These are phyloP conservation scores for Plasmodium malariae DNA, from an alignment of 169 alveolate species.

Conservation along the genomic window DNA sequence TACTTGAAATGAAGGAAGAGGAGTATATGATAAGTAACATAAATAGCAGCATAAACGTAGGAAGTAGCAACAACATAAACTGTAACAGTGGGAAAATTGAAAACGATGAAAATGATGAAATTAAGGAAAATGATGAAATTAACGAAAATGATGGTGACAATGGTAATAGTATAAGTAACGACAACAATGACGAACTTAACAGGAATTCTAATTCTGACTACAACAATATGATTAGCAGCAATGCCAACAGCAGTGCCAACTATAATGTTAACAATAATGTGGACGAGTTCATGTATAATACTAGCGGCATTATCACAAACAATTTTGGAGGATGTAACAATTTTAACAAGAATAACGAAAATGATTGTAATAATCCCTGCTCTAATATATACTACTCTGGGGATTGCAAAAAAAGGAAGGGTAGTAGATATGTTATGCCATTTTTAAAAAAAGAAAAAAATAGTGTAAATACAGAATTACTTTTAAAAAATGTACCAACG, in stretches of 20 bases:
- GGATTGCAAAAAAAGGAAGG: conserved; percentile 67
- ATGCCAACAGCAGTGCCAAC: background rate
- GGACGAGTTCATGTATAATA: background rate
- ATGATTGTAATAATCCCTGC: background rate
- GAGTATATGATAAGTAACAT: background rate
- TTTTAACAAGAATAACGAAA: background rate
- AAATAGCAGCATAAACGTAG: background rate
- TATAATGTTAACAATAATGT: background rate
- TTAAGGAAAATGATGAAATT: no score
- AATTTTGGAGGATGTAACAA: background rate
- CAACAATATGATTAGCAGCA: background rate
- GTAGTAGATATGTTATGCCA: conserved; percentile 48
- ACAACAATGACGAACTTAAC: background rate
- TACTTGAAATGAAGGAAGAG: conserved; percentile 22
- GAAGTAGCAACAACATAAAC: background rate
- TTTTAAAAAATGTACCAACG: conserved; percentile 45
- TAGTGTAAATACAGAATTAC: conserved; percentile 19
- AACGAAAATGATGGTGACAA: background rate
- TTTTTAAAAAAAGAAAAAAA: conserved; percentile 71
- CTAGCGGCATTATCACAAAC: background rate
- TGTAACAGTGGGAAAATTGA: conserved; percentile 17
- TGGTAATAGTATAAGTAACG: background rate
- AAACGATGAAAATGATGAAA: background rate
- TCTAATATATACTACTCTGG: conserved; percentile 17
- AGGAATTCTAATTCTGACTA: background rate